Evolutionary conservation across 306 rosid species (phyloP), one percentile per base, ranked within the genome.

Genomic region (Dalbergia cochinchinensis): DNA sequence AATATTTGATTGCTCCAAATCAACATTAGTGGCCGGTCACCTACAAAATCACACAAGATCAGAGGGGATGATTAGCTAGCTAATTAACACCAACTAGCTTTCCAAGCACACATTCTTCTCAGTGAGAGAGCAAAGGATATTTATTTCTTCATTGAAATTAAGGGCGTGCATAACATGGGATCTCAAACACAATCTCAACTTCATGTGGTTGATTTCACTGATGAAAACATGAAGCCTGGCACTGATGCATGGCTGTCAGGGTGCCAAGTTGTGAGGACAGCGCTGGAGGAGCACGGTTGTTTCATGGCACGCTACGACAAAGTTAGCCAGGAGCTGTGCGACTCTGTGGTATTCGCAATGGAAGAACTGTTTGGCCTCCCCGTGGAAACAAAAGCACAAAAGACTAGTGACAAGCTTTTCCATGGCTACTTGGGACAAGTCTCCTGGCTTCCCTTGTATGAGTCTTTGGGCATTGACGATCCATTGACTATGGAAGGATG

Each of bases 401-500:
- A 68, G 26, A 80, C 82, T 2, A 83, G 85, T 73, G 72, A 86
- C 13, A 86, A 60, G 35, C 87, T 3, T 66, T 72, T 83, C 74
- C 85, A 71, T 77, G 79, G 87, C 15, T 86, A 86, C 81, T 71
- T 48, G 31, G 89, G 89, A 53, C 71, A 82, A 59, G 55, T 80
- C 22, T 0, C 83, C 0, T 50, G 34, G 64, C 35, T 83, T 71
- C 85, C 89, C n/a, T 69, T 86, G 26, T 82, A 65, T 78, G 89
- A 86, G 65, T 83, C 89, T 37, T 7, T 86, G 31, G 87, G 74
- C 67, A 45, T 86, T 11, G 85, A 83, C 13, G 51, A 76, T 18
- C 71, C 85, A 4, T 26, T 79, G 33, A 59, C 78, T 11, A 1
- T 26, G 1, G 31, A 65, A 7, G 87, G 78, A 12, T 79, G 85